Conservation (phyloP, 2,329 filamentous ascomycete species). For the Penicillium sp. region DNA sequence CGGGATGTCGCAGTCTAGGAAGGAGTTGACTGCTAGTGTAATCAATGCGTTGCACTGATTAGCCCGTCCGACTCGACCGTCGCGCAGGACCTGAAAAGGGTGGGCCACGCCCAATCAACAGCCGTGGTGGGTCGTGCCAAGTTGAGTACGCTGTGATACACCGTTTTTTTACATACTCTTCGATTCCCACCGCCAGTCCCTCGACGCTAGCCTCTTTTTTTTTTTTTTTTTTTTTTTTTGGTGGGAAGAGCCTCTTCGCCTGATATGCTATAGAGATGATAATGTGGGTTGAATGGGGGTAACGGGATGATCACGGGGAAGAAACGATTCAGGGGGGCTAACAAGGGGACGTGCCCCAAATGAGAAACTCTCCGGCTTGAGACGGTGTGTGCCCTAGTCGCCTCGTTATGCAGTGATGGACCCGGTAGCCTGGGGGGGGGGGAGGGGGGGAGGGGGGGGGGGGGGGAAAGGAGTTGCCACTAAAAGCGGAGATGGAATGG, state of each 20-base stretch:
- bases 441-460: too few species aligned
- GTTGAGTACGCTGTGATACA: constrained; percentile 3
- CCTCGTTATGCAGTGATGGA: constrained; percentile 1
- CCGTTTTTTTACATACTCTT: neutral
- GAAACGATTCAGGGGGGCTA: neutral
- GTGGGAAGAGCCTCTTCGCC: neutral
- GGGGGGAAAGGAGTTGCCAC: neutral
- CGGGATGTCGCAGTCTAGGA: neutral
- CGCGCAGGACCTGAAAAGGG: constrained; percentile 2
- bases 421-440: constrained; percentile 4
- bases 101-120: constrained; percentile 7
- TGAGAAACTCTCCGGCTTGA: neutral
- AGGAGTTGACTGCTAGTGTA: constrained; percentile 4
- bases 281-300: too few species aligned
- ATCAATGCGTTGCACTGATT: constrained; percentile 5
- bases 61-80: neutral
- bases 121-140: neutral
- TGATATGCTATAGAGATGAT: neutral
- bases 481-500: constrained; percentile 9
- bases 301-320: too few species aligned
- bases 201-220: neutral
- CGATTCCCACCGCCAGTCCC: neutral
- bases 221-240: too few species aligned
- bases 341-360: neutral
- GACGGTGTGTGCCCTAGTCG: constrained; percentile 5